Percentiles rank a stretch among this genome's conserved stretches.
These are phyloP conservation scores for Ganoderma boninense DNA, from an alignment of 1,284 basidiomycete species.

Conservation along the genomic window DNA sequence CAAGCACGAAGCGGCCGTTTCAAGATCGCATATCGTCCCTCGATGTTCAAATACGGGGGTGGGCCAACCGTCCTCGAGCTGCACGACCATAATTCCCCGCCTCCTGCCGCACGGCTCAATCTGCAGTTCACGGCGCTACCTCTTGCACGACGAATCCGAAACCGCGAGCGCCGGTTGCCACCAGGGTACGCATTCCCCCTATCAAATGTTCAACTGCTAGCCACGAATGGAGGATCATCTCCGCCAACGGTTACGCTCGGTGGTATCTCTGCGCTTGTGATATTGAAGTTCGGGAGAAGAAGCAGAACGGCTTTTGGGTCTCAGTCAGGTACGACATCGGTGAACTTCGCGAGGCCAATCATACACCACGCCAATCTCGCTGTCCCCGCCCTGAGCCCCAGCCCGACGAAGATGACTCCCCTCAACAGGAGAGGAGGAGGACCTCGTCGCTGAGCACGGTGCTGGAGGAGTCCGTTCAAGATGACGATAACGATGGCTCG, in stretches of 20 bases:
- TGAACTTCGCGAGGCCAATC: background rate
- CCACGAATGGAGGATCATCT: conserved; percentile 22
- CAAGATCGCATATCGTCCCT: conserved; percentile 31
- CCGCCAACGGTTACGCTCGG: conserved; percentile 17
- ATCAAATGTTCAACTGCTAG: background rate
- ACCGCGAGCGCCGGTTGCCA: conserved; percentile 24
- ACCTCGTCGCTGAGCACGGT: background rate
- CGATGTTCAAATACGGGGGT: conserved; percentile 35
- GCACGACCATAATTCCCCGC: conserved; percentile 26
- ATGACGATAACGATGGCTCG: background rate
- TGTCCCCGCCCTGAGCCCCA: background rate
- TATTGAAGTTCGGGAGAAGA: conserved; percentile 28
- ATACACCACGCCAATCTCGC: background rate
- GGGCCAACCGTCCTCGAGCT: conserved; percentile 34
- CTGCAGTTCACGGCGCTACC: conserved; percentile 28
- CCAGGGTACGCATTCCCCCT: background rate
- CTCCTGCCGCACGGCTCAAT: conserved; percentile 31
- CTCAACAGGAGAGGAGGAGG: background rate
- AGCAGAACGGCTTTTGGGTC: conserved; percentile 26
- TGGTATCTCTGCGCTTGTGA: conserved; percentile 26
- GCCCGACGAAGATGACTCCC: background rate
- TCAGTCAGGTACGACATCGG: conserved; percentile 1
- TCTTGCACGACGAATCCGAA: conserved; percentile 25
- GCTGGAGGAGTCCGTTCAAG: background rate
- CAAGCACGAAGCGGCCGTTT: background rate